These are phyloP conservation scores for Pisolithus albus DNA, from an alignment of 768 basidiomycete species.

Conservation along the genomic window DNA sequence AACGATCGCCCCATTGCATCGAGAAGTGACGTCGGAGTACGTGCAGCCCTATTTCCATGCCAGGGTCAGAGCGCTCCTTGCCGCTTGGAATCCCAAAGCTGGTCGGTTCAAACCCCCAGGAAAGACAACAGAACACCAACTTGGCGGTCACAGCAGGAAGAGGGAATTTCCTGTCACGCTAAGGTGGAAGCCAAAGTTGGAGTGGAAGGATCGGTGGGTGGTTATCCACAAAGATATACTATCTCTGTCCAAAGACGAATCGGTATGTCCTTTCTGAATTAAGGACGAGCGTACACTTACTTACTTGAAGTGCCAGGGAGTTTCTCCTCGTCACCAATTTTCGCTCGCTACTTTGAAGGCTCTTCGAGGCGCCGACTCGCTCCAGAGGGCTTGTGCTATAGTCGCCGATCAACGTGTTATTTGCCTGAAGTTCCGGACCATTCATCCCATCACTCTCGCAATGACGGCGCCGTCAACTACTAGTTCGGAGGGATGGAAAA, in stretches of 20 bases:
- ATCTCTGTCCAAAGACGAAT: conserved; percentile 45
- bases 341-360: conserved; percentile 35
- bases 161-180: conserved; percentile 11
- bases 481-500: conserved; percentile 9
- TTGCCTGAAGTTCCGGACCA: conserved; percentile 34
- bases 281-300: background rate
- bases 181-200: conserved; percentile 33
- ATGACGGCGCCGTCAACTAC: conserved; percentile 22
- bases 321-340: conserved; percentile 32
- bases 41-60: conserved; percentile 55
- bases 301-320: conserved; percentile 27
- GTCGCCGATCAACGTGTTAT: conserved; percentile 27
- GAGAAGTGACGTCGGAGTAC: conserved; percentile 36
- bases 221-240: conserved; percentile 53
- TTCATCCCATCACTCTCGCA: conserved; percentile 10
- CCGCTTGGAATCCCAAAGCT: conserved; percentile 29
- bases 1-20: conserved; percentile 37
- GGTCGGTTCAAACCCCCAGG: conserved; percentile 22
- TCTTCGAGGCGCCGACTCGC: conserved; percentile 40
- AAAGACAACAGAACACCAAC: conserved; percentile 5
- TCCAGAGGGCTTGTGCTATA: conserved; percentile 25
- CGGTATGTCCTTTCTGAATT: conserved; percentile 33
- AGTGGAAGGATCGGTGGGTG: conserved; percentile 61
- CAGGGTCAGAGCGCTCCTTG: conserved; percentile 44
- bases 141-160: conserved; percentile 1